Evolutionary conservation across 2,329 filamentous ascomycete genomes (phyloP).

Genomic region (Penicillium brasilianum): DNA sequence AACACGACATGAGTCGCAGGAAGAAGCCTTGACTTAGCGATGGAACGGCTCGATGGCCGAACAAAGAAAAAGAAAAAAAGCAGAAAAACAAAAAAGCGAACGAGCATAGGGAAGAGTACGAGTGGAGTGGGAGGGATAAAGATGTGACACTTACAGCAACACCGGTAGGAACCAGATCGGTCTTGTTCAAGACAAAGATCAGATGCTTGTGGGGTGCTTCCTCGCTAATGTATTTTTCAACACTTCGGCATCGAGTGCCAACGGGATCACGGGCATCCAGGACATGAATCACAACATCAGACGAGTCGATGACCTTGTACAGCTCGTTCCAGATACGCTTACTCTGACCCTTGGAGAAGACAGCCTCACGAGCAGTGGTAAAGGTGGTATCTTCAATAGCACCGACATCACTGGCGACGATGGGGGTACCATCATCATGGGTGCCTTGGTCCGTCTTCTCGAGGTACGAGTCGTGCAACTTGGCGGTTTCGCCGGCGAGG

Average conservation of each 20-base stretch:
- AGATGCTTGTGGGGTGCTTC: constrained; percentile 97
- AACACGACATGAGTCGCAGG: constrained; percentile 62
- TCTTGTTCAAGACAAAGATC: constrained; percentile 87
- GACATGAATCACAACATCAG: constrained; percentile 94
- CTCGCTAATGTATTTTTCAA: constrained; percentile 90
- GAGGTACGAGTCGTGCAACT: constrained; percentile 80
- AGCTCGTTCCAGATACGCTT: constrained; percentile 98
- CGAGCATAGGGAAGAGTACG: constrained; percentile 7
- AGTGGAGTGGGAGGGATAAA: constrained; percentile 10
- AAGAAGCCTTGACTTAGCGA: constrained; percentile 90
- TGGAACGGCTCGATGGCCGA: constrained; percentile 38
- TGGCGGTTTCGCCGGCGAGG: constrained; percentile 77
- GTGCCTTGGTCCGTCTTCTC: constrained; percentile 80
- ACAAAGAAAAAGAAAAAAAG: constrained; percentile 33
- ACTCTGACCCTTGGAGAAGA: constrained; percentile 93
- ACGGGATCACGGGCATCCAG: constrained; percentile 87
- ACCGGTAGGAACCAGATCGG: constrained; percentile 87
- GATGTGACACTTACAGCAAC: constrained; percentile 80
- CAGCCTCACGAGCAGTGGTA: constrained; percentile 74
- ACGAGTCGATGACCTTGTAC: constrained; percentile 93
- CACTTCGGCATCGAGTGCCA: constrained; percentile 85
- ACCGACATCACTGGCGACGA: constrained; percentile 58
- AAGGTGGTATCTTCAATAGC: constrained; percentile 46
- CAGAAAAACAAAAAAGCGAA: constrained; percentile 9
- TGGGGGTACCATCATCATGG: constrained; percentile 73